phyloP scores from a whole-genome alignment of 768 basidiomycete genomes.

The Leucocoprinus sp. region DNA sequence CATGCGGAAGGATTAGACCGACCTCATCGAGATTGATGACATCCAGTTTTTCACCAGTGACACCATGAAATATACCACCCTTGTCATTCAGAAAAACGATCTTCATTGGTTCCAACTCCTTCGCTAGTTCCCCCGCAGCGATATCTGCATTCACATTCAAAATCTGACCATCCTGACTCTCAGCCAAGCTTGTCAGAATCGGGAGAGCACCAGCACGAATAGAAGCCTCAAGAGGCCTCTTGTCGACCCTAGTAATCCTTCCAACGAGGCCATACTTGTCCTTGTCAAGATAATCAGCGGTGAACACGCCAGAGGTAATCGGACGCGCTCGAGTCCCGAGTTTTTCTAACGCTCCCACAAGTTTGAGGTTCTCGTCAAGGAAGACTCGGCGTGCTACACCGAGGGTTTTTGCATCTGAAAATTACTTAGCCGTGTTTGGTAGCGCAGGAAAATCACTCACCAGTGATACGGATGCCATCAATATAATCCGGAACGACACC shows the following conservation, averaged over 20 bases:
- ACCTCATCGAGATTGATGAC: conserved; percentile 98
- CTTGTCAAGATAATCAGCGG: conserved; percentile 92
- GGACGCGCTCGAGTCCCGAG: conserved; percentile 96
- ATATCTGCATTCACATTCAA: conserved; percentile 99
- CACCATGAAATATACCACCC: conserved; percentile 95
- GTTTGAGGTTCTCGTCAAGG: conserved; percentile 93
- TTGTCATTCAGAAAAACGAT: conserved; percentile 99
- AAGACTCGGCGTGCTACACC: conserved; percentile 93
- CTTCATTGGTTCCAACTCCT: conserved; percentile 97
- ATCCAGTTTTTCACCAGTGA: conserved; percentile 92
- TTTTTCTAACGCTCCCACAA: conserved; percentile 87
- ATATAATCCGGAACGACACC: conserved; percentile 96
- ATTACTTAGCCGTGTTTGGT: background rate
- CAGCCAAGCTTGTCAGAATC: conserved; percentile 91
- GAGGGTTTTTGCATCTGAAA: conserved; percentile 83
- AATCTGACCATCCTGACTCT: conserved; percentile 94
- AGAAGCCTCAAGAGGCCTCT: conserved; percentile 92
- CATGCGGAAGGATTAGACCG: conserved; percentile 11
- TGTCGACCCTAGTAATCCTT: conserved; percentile 91
- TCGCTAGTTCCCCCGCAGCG: conserved; percentile 94
- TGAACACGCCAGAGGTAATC: conserved; percentile 96
- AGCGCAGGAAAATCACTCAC: conserved; percentile 27
- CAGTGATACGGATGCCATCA: conserved; percentile 95
- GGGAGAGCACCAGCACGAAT: conserved; percentile 95
- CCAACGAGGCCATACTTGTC: conserved; percentile 95